These are phyloP conservation scores for Mycena olivaceomarginata DNA, from an alignment of 768 basidiomycete genomes.

Conservation along the genomic window DNA sequence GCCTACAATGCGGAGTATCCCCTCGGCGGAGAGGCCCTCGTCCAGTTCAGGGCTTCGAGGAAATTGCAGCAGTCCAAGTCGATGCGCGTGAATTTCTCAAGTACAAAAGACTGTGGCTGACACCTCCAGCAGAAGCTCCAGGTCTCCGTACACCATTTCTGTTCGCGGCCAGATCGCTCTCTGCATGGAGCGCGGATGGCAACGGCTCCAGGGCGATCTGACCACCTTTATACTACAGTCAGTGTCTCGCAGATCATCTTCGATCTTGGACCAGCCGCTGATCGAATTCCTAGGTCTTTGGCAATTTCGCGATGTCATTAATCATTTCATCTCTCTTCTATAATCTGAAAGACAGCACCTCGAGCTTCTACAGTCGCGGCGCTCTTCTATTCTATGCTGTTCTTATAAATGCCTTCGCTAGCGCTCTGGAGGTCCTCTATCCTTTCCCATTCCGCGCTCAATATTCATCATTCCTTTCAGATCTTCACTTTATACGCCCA, in stretches of 20 bases:
- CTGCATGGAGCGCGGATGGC: slow-evolving; percentile 66
- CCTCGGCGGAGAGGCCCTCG: slow-evolving; percentile 49
- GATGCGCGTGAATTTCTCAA: slow-evolving; percentile 43
- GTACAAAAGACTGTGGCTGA: background rate
- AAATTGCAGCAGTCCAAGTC: slow-evolving; percentile 61
- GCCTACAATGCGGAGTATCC: slow-evolving; percentile 55
- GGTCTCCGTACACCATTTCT: slow-evolving; percentile 65
- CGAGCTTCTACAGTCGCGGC: slow-evolving; percentile 65
- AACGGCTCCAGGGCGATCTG: slow-evolving; percentile 65
- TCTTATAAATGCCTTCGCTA: slow-evolving; percentile 61
- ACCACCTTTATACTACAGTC: slow-evolving; percentile 43
- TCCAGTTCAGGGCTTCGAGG: slow-evolving; percentile 55
- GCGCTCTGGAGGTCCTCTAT: slow-evolving; percentile 51
- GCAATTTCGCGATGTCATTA: slow-evolving; percentile 46
- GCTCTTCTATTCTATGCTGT: slow-evolving; percentile 64
- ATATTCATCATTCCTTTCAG: slow-evolving; percentile 25
- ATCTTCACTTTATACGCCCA: slow-evolving; percentile 53
- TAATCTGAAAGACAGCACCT: slow-evolving; percentile 57
- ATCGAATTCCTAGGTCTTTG: slow-evolving; percentile 36
- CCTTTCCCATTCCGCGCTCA: background rate
- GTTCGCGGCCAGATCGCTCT: slow-evolving; percentile 65
- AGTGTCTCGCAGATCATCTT: background rate
- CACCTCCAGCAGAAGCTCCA: slow-evolving; percentile 40
- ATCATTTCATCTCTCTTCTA: slow-evolving; percentile 62
- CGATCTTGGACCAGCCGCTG: background rate